Evolutionary conservation across 306 rosid species (phyloP).

Genomic region (Trichosanthes truncata): DNA sequence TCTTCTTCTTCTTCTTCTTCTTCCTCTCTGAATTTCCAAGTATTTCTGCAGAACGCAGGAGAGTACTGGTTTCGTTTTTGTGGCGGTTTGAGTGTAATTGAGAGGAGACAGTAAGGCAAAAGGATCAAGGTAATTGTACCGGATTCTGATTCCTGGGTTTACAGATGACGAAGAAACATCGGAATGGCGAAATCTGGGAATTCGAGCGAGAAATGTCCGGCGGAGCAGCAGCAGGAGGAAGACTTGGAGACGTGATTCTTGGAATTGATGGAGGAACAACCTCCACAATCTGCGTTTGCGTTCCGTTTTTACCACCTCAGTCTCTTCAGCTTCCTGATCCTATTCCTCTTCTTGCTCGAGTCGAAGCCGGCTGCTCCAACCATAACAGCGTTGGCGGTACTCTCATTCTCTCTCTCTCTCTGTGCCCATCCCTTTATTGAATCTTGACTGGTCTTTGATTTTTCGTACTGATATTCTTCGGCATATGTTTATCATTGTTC

Average conservation of each 20-base stretch:
- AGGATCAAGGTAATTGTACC: background rate
- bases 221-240: conserved; percentile 3
- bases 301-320: conserved; percentile 36
- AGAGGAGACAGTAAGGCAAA: background rate
- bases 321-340: conserved; percentile 29
- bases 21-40: background rate
- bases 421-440: background rate
- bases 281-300: conserved; percentile 77
- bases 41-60: background rate
- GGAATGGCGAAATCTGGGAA: conserved; percentile 71
- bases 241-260: conserved; percentile 32
- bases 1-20: background rate
- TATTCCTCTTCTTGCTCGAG: conserved; percentile 58
- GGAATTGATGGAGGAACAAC: conserved; percentile 91
- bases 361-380: conserved; percentile 90
- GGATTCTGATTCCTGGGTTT: background rate
- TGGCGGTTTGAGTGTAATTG: background rate
- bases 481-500: background rate
- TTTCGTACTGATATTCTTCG: background rate
- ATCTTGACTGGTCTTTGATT: background rate
- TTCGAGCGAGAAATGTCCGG: conserved; percentile 44
- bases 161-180: conserved; percentile 42
- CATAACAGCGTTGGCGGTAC: conserved; percentile 92
- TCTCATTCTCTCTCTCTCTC: background rate
- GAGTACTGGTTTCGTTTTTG: background rate